Base-by-base conservation (phyloP, 768 basidiomycete genomes). In the Exsudoporus frostii region DNA sequence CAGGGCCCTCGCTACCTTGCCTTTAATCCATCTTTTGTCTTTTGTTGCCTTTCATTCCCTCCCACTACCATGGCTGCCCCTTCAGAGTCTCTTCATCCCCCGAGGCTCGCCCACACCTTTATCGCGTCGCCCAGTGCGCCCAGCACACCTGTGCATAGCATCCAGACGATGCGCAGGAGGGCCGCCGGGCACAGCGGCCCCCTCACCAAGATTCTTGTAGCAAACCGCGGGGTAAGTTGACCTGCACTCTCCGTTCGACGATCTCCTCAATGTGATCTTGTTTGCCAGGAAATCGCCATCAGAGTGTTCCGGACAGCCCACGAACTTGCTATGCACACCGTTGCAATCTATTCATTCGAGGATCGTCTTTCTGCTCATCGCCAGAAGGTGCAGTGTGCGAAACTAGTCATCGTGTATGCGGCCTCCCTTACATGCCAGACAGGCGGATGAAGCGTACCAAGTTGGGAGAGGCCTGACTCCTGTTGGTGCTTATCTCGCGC, bases 391-490 rank as follows among this genome's bases (percentile, higher is more conserved):
- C 45, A 52, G 58, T 38, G 85, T 83, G 30, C 44, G 47, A 58
- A 34, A 53, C 43, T 47, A 39, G 45, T 24, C 54, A 44, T 50
- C 44, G 19, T 27, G 79, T 60, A 77, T 78, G 42, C 25, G 42
- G 36, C 13, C 52, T 47, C 34, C 34, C 56, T 64, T 32, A 63
- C 54, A 22, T 33, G 32, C 25, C 19, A 22, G 48, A 44, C 39
- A 95, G 93, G 92, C 94, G 57, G 97, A 99, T 72, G 97, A 99
- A 74, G 94, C 95, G 1, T 99, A 99, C 73, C 90, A 93, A 73
- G 97, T 98, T 58, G 97, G 97, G 50, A 93, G 90, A 65, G 97
- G 97, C 9, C 73, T 98, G 46, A 94, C 95, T 14, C 97, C 97
- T 30, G 97, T 99, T 37, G 97, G 79, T 17, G 97, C 97, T 10